Conservation (phyloP, 2,329 filamentous ascomycete species). For the Aureobasidium pullulans region DNA sequence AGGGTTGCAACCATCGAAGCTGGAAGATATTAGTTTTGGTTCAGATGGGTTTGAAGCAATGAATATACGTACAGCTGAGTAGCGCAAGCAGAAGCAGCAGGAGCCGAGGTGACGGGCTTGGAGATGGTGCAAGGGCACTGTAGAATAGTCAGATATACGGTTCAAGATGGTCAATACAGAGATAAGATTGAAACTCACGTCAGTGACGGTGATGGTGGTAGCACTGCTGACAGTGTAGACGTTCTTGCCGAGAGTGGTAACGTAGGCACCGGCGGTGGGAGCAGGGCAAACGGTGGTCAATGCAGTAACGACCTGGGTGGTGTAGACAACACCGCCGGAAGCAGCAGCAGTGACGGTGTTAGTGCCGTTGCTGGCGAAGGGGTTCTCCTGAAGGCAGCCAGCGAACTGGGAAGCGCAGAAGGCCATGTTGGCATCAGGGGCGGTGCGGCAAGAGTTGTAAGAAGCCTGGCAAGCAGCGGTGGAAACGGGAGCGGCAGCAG, state of each 20-base stretch:
- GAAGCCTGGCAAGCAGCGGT: conserved; percentile 2
- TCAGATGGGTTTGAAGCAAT: too few relatives aligned
- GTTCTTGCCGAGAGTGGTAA: conserved; percentile 48
- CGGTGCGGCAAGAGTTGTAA: conserved; percentile 8
- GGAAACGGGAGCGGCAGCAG: neutral
- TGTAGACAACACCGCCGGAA: neutral
- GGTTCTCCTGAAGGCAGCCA: conserved; percentile 13
- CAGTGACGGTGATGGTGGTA: conserved; percentile 22
- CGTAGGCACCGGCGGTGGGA: conserved; percentile 48
- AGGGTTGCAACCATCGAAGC: neutral
- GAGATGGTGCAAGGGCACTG: conserved; percentile 20
- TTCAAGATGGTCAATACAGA: neutral
- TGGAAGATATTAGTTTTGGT: neutral
- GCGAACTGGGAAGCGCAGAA: conserved; percentile 8
- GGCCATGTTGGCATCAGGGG: conserved; percentile 12
- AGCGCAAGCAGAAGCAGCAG: neutral
- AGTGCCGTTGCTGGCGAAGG: conserved; percentile 5
- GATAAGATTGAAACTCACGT: neutral
- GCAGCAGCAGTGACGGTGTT: neutral
- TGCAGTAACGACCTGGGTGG: conserved; percentile 42
- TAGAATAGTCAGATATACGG: neutral
- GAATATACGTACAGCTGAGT: neutral
- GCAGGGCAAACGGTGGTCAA: conserved; percentile 66
- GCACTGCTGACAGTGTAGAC: conserved; percentile 60
- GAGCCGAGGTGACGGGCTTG: neutral